phyloP scores from a whole-genome alignment of 2,329 filamentous ascomycete genomes.

The Fusarium duplospermum region DNA sequence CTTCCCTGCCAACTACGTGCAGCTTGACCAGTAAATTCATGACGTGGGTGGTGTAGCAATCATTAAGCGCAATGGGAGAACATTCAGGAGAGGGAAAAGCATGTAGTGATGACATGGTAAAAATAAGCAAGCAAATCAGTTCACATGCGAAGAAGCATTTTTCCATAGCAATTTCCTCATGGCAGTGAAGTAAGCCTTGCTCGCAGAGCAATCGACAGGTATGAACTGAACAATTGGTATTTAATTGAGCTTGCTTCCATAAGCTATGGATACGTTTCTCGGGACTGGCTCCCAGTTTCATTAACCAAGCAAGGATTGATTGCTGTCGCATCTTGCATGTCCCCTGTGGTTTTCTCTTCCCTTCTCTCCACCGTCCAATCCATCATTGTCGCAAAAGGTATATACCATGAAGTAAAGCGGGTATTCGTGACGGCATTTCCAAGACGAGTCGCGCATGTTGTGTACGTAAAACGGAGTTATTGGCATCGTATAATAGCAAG shows the following conservation, averaged over 20 bases:
- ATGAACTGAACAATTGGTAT: neutral
- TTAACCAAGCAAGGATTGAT: neutral
- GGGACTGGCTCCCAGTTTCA: neutral
- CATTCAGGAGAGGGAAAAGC: conserved; percentile 25
- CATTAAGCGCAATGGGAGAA: conserved; percentile 10
- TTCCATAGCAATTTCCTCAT: neutral
- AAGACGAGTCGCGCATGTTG: conserved; percentile 7
- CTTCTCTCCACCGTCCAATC: conserved; percentile 1
- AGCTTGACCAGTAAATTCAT: conserved; percentile 57
- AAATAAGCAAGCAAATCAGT: conserved; percentile 40
- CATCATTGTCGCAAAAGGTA: conserved; percentile 12
- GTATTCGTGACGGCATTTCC: conserved; percentile 23
- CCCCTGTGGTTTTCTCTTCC: neutral
- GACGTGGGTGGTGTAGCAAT: neutral
- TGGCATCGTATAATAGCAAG: neutral
- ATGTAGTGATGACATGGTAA: conserved; percentile 26
- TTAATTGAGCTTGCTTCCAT: neutral
- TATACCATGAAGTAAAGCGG: conserved; percentile 1
- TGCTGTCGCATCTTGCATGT: conserved; percentile 5
- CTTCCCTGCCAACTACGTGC: conserved; percentile 82
- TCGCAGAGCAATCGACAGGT: neutral
- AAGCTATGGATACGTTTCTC: neutral
- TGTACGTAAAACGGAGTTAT: neutral
- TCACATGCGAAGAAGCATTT: conserved; percentile 17
- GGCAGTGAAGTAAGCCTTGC: neutral